Evolutionary conservation across 345 rosid genomes (phyloP), one percentile per base, ranked within the genome.

Genomic region (Gynandropsis gynandra): DNA sequence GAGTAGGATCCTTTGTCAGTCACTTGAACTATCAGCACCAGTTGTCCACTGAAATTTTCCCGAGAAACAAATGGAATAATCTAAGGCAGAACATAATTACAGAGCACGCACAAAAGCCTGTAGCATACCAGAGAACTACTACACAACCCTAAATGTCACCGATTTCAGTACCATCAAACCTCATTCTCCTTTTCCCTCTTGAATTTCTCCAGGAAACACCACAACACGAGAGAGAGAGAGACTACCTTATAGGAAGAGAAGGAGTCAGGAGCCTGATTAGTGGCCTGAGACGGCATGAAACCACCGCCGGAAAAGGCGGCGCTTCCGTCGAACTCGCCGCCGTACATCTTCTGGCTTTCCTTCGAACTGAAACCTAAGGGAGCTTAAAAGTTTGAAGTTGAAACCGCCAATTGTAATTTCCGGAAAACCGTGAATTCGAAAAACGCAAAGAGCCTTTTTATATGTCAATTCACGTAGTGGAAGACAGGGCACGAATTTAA

Each of bases 241-340:
- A 47, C 47, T 72, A 83, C 96, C 68, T 71, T 90, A 55, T 68
- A 76, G 34, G 72, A 47, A 24, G 83, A 53, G 42, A 59, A 65
- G 33, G 78, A 63, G 14, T 75, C 69, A 68, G 71, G 77, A 8
- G 76, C 76, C 42, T 56, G 60, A 31, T 76, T 72, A 9, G 80
- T 78, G 20, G 82, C 31, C 78, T 81, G 81, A 54, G 88, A 81
- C 5, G 90, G 93, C 95, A 85, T 84, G 63, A 84, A 84, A 14
- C 98, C 87, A 8, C 95, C 98, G 52, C 98, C 98, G 73, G 87
- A 69, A 58, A 87, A 84, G 49, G 85, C 85, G 0, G 89, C 79
- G 40, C 72, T 79, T 51, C 95, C 79, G 68, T 87, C 92, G 63
- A 81, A 87, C 4, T 87, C 78, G 76, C 83, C 67, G 10, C 77